Evolutionary conservation across 768 basidiomycete genomes (phyloP).

Genomic region (Termitomyces heimii): DNA sequence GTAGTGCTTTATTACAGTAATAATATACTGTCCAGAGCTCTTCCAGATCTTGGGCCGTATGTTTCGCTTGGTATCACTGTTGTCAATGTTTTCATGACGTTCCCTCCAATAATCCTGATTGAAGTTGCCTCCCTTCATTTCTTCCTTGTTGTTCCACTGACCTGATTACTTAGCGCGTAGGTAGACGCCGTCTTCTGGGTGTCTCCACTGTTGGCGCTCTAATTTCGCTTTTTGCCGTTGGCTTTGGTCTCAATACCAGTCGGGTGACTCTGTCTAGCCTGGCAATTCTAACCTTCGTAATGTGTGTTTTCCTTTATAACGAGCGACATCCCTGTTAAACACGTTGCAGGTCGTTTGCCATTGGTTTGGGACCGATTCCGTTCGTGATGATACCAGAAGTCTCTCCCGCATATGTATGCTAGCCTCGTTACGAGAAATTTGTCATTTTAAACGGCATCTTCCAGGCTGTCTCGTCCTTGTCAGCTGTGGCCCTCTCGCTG

Average conservation of each 20-base stretch:
- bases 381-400: constrained; percentile 92
- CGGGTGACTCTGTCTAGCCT: constrained; percentile 59
- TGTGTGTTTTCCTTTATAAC: constrained; percentile 31
- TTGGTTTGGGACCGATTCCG: constrained; percentile 88
- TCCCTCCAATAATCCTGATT: constrained; percentile 83
- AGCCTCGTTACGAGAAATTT: neutral
- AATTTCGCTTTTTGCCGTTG: constrained; percentile 59
- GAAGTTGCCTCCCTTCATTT: constrained; percentile 47
- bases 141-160: neutral
- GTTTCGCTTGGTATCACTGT: constrained; percentile 81
- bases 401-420: constrained; percentile 68
- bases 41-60: constrained; percentile 76
- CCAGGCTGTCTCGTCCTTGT: constrained; percentile 76
- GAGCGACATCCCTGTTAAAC: neutral
- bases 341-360: constrained; percentile 66
- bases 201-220: constrained; percentile 64
- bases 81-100: constrained; percentile 79
- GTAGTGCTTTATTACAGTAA: constrained; percentile 90
- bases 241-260: constrained; percentile 62
- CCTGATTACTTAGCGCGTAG: constrained; percentile 47
- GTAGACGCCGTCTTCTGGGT: constrained; percentile 63
- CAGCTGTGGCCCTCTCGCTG: constrained; percentile 65
- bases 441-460: neutral
- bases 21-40: constrained; percentile 72
- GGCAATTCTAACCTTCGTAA: constrained; percentile 75